These are phyloP conservation scores for Bacidia gigantensis DNA, from an alignment of 495 filamentous ascomycete genomes.

Conservation along the genomic window DNA sequence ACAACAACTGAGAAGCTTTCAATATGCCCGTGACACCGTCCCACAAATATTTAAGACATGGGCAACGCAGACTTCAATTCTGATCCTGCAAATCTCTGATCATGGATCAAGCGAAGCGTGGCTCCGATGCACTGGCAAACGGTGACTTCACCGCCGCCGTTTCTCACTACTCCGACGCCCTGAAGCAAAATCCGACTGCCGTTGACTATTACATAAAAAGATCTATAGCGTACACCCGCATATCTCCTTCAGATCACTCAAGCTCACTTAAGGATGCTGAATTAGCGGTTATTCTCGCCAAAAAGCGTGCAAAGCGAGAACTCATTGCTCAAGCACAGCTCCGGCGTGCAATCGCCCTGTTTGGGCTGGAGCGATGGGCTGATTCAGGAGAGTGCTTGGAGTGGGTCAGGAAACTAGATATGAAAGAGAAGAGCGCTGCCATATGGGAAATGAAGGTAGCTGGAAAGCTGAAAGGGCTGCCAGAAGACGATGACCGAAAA, in stretches of 20 bases:
- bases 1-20: no score
- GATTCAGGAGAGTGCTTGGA: slow-evolving; percentile 64
- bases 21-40: not conserved
- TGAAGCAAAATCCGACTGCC: slow-evolving; percentile 49
- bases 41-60: no score
- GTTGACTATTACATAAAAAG: slow-evolving; percentile 80
- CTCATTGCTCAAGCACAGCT: slow-evolving; percentile 70
- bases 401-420: slow-evolving; percentile 45
- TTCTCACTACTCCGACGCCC: slow-evolving; percentile 59
- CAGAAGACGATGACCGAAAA: slow-evolving; percentile 43
- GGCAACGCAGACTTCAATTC: no score
- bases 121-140: slow-evolving; percentile 47
- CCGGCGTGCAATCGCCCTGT: slow-evolving; percentile 61
- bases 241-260: slow-evolving; percentile 35
- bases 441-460: slow-evolving; percentile 51
- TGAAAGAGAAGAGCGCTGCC: slow-evolving; percentile 46
- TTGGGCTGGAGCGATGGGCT: slow-evolving; percentile 53
- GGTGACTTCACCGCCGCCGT: slow-evolving; percentile 56
- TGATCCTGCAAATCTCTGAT: no score
- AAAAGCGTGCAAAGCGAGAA: slow-evolving; percentile 63
- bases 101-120: slow-evolving; percentile 50
- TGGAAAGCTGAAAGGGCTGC: slow-evolving; percentile 36
- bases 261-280: slow-evolving; percentile 70
- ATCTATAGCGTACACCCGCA: slow-evolving; percentile 66
- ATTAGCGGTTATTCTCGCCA: slow-evolving; percentile 52